These are phyloP conservation scores for Panicum miliaceum DNA, from an alignment of 176 grass and related monocot species.

Conservation along the genomic window DNA sequence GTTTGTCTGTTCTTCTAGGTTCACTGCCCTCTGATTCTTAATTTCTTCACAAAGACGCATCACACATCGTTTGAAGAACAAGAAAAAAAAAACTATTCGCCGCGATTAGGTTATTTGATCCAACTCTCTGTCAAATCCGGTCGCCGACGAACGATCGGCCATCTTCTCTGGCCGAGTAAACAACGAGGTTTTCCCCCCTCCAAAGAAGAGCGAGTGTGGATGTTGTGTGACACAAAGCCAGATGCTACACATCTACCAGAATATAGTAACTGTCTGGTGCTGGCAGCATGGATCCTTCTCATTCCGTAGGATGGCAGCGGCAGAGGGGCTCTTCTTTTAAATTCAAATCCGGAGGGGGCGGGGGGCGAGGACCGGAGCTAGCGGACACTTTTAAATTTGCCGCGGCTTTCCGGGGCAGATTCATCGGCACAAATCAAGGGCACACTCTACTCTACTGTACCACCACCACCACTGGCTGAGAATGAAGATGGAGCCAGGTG, in stretches of 20 bases:
- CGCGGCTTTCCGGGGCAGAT: conserved; percentile 55
- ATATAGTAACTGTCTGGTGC: neutral
- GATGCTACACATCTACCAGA: conserved; percentile 5
- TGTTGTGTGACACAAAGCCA: conserved; percentile 55
- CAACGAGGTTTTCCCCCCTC: conserved; percentile 32
- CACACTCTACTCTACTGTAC: neutral
- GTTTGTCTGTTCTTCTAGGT: conserved; percentile 32
- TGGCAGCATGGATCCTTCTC: conserved; percentile 52
- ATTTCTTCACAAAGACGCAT: neutral
- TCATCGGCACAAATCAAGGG: conserved; percentile 53
- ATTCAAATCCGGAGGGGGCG: conserved; percentile 17
- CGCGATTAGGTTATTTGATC: neutral
- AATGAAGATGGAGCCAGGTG: neutral
- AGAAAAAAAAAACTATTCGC: neutral
- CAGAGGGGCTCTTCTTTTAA: conserved; percentile 7
- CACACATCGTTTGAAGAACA: neutral
- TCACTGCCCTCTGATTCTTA: conserved; percentile 18
- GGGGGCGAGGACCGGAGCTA: neutral
- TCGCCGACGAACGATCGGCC: conserved; percentile 18
- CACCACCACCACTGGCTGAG: neutral
- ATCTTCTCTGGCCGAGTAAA: conserved; percentile 47
- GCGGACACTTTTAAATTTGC: conserved; percentile 23
- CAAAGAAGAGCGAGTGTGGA: conserved; percentile 52
- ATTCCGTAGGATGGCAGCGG: conserved; percentile 45
- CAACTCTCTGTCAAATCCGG: conserved; percentile 33